Evolutionary conservation across 108 stramenopile genomes (phyloP).

Genomic region (Cyclotella sp.): DNA sequence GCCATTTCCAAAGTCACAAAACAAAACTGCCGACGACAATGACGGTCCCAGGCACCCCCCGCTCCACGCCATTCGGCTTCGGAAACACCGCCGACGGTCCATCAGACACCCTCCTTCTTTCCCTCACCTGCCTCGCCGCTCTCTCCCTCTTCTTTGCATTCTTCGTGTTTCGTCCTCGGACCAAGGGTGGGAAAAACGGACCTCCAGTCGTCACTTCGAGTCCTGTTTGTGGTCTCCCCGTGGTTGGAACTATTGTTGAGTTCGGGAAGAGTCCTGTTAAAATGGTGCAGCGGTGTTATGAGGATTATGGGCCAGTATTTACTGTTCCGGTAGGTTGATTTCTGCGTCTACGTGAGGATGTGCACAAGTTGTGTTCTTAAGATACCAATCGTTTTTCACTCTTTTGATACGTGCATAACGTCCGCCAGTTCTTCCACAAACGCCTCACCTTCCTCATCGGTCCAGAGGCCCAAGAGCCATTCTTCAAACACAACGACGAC

Average conservation of each 20-base stretch:
- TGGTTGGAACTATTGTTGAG: constrained; percentile 85
- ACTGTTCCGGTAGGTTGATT: constrained; percentile 84
- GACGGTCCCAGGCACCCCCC: constrained; percentile 2
- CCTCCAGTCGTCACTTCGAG: constrained; percentile 75
- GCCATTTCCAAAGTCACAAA: background rate
- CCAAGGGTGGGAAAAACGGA: constrained; percentile 58
- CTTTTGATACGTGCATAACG: too few relatives aligned
- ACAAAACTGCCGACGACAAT: constrained; percentile 10
- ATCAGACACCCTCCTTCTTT: constrained; percentile 32
- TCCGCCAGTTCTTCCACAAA: constrained; percentile 81
- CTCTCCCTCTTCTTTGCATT: constrained; percentile 34
- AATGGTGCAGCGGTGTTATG: constrained; percentile 86
- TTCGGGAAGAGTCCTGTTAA: constrained; percentile 92
- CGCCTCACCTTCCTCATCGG: constrained; percentile 98
- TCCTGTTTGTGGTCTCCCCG: constrained; percentile 67
- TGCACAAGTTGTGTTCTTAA: background rate
- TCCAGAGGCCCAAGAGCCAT: constrained; percentile 94
- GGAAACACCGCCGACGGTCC: constrained; percentile 15
- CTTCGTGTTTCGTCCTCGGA: constrained; percentile 48
- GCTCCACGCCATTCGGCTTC: constrained; percentile 14
- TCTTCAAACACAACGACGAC: constrained; percentile 95
- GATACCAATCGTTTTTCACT: constrained; percentile 11
- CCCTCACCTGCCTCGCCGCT: constrained; percentile 15
- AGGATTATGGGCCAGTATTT: constrained; percentile 91
- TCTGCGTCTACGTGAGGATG: background rate